Base-by-base conservation (phyloP, 2,329 filamentous ascomycete species). In the Microdochium bolleyi region DNA sequence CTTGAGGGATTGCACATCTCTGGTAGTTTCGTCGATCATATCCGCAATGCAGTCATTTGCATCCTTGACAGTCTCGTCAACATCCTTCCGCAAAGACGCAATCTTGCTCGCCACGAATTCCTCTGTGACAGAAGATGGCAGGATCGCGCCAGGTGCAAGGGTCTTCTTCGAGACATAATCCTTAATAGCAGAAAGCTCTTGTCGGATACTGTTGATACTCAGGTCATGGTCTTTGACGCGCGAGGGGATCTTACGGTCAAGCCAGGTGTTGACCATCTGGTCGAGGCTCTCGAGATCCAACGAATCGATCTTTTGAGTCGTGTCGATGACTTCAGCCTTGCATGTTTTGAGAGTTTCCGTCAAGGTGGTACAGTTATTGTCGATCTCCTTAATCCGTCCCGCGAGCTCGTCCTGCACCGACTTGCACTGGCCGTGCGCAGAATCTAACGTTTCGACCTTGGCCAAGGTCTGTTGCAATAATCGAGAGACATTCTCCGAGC, bases 1-100 rank as follows among this genome's bases (percentile, higher is more conserved):
- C 22, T 60, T 55, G 13, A 60, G 37, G 9, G 22, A 38, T 19
- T 51, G 50, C 21, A 58, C 14, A 19, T 56, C 55, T 2, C 13
- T 48, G 13, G 22, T 24, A 24, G 55, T 22, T 16, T 19, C 13
- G 13, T 52, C 24, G 2, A 53, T 14, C 19, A 50, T 30, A 13
- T 38, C 10, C 41, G 9, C 11, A 21, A 50, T 32, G 11, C 52
- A 34, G 14, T 38, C 49, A 19, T 4, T 50, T 22, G 41, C 8
- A 5, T 46, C 41, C n/a, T 16, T 19, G 9, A 46, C 41, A 16
- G 41, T 46, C n/a, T 21, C 19, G 14, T 4, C 13, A 16, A 46
- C 16, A 10, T 22, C 22, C 5, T 22, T 22, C 9, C 22, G 8
- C 41, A 44, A 27, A 30, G 27, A 37, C 3, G 14, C 41, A 30